A percentile compares a stretch with the other conserved stretches of the same genome.
Evolutionary conservation across 164 flowering plant genomes (phyloP).

Genomic region (Saururus chinensis): DNA sequence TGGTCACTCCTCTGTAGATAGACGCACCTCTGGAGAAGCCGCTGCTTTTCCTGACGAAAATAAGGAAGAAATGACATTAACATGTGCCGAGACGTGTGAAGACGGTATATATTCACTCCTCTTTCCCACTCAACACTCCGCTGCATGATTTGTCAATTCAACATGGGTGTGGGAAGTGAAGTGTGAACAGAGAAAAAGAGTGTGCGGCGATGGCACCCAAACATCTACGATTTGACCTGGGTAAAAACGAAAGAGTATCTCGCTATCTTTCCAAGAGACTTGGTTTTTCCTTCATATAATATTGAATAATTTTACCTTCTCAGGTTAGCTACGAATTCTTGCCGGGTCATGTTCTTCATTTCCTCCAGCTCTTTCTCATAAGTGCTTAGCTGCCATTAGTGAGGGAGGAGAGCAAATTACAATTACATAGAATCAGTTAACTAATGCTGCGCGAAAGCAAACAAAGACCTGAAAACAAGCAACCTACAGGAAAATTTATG

Average conservation of each 20-base stretch:
- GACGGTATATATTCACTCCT: background rate
- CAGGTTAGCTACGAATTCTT: constrained; percentile 79
- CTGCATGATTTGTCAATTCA: background rate
- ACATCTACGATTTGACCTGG: background rate
- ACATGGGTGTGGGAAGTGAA: no score
- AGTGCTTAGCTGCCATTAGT: constrained; percentile 31
- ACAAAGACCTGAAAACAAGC: background rate
- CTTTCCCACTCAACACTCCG: background rate
- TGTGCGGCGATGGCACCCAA: no score
- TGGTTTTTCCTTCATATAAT: background rate
- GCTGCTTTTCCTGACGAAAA: constrained; percentile 73
- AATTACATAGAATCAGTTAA: background rate
- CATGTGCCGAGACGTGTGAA: background rate
- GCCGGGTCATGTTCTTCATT: constrained; percentile 83
- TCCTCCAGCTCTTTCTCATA: constrained; percentile 82
- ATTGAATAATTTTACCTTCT: constrained; percentile 41
- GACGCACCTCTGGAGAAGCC: constrained; percentile 96
- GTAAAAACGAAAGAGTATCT: background rate
- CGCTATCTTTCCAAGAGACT: background rate
- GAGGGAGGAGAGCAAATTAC: background rate
- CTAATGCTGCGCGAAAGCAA: background rate
- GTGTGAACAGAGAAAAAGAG: no score
- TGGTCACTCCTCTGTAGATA: constrained; percentile 86
- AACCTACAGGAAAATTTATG: constrained; percentile 67
- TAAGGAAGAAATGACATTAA: background rate